A percentile compares a stretch with the other conserved stretches of the same genome.
phyloP scores from a whole-genome alignment of 148 eudicot genomes.

The Chenopodium album region DNA sequence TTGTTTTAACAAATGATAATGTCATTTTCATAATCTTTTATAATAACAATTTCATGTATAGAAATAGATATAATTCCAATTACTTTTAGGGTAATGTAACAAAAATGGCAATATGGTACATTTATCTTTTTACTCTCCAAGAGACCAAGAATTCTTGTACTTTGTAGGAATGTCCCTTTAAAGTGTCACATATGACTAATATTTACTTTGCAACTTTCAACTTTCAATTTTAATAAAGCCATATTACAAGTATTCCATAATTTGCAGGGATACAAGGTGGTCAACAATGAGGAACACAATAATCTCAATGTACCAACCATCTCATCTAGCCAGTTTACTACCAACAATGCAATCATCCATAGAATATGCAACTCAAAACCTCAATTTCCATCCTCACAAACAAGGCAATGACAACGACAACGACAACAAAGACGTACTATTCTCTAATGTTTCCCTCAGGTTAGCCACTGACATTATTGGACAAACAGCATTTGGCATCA shows the following conservation, averaged over 20 bases:
- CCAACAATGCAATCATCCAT: conserved; percentile 83
- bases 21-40: no score
- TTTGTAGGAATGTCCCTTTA: no score
- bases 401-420: conserved; percentile 23
- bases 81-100: no score
- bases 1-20: no score
- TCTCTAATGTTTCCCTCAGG: conserved; percentile 70
- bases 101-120: no score
- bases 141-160: no score
- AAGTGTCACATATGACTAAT: no score
- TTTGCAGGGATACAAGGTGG: conserved; percentile 82
- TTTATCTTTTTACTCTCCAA: no score
- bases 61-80: no score
- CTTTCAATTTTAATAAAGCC: no score
- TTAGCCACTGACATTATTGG: conserved; percentile 85
- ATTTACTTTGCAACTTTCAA: not conserved
- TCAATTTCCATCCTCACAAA: conserved; percentile 18
- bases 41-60: no score
- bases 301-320: conserved; percentile 83
- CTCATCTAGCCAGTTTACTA: conserved; percentile 72
- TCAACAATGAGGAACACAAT: conserved; percentile 83
- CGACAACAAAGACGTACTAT: conserved; percentile 37
- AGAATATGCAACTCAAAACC: conserved; percentile 46
- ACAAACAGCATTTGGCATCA: conserved; percentile 82
- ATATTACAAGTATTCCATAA: not conserved